Evolutionary conservation across 768 basidiomycete species (phyloP).

Genomic region (Mrakia hoshinonis): DNA sequence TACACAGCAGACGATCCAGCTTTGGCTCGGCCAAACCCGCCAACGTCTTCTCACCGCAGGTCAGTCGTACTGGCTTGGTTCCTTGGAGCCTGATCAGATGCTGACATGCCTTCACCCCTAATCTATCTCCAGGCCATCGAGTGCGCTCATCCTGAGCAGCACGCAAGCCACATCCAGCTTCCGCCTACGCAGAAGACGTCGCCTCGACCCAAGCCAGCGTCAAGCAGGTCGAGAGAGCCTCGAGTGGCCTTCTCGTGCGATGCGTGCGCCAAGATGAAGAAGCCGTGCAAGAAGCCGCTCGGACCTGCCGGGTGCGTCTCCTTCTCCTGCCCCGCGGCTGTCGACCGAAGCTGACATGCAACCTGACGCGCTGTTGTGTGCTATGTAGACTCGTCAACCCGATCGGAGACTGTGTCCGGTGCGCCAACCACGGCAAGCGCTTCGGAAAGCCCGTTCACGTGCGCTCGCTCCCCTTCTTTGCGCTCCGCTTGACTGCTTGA

Average conservation of each 20-base stretch:
- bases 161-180: neutral
- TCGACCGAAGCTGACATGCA: no score
- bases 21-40: neutral
- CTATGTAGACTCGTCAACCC: neutral
- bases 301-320: neutral
- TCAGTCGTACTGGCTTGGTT: neutral
- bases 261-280: slow-evolving; percentile 6
- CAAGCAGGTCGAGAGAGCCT: neutral
- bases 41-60: neutral
- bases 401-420: neutral
- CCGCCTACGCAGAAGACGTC: neutral
- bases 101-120: no score
- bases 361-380: no score
- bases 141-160: no score
- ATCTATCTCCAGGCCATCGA: no score
- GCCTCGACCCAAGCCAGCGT: neutral
- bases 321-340: neutral
- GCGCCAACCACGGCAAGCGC: neutral
- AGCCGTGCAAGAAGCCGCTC: slow-evolving; percentile 1
- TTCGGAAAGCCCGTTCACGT: neutral
- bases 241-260: slow-evolving; percentile 9
- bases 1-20: neutral
- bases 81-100: no score
- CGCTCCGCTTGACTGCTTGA: neutral
- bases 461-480: neutral